Percentiles rank a stretch among this genome's conserved stretches.
Evolutionary conservation across 1,139 yeast species (phyloP).

Genomic region (Hyphopichia fennica): DNA sequence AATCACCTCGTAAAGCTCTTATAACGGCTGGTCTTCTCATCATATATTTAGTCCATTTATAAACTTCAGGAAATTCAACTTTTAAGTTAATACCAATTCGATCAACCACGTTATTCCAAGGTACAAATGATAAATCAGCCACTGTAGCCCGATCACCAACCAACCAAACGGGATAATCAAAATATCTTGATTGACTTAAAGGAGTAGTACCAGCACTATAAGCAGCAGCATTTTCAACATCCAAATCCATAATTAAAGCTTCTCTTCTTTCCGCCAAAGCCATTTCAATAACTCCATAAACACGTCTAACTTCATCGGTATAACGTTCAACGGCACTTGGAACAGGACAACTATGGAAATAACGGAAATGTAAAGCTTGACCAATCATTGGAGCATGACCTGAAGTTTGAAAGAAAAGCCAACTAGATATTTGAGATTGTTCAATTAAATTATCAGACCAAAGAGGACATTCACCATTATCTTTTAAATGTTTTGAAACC

Average conservation of each 20-base stretch:
- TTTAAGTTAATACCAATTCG: conserved; percentile 86
- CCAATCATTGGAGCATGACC: conserved; percentile 99
- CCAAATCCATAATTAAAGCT: conserved; percentile 85
- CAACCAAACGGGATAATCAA: conserved; percentile 93
- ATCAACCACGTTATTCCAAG: conserved; percentile 96
- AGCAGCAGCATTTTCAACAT: conserved; percentile 84
- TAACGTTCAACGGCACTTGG: conserved; percentile 90
- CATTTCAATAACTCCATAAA: conserved; percentile 93
- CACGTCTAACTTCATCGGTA: conserved; percentile 90
- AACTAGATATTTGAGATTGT: conserved; percentile 82
- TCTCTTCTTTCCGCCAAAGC: conserved; percentile 92
- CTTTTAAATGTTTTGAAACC: conserved; percentile 66
- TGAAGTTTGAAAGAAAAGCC: conserved; percentile 93
- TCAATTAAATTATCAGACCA: conserved; percentile 82
- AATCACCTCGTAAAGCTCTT: conserved; percentile 71
- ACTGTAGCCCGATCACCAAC: conserved; percentile 89
- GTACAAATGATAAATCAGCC: conserved; percentile 90
- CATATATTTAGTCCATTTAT: conserved; percentile 93
- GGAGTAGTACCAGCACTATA: conserved; percentile 90
- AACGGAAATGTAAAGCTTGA: conserved; percentile 90
- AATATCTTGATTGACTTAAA: conserved; percentile 78
- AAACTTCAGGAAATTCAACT: conserved; percentile 91
- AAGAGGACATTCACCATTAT: conserved; percentile 69
- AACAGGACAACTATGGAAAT: conserved; percentile 84
- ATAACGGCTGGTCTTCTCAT: conserved; percentile 86